phyloP scores from a whole-genome alignment of 2,329 filamentous ascomycete species.

The Verticillium isaacii region DNA sequence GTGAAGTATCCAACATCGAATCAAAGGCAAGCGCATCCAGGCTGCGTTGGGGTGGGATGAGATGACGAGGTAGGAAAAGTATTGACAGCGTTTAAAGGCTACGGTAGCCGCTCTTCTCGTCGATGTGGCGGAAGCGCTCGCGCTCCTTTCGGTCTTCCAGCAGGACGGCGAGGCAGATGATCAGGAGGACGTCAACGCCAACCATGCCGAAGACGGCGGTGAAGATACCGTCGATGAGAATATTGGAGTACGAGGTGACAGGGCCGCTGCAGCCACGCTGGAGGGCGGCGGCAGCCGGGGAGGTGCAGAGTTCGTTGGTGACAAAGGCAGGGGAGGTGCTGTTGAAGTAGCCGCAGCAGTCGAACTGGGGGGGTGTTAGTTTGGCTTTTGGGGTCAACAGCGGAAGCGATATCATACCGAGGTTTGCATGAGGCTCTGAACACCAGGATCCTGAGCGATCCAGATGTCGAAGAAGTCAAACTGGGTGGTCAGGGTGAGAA shows the following conservation, averaged over 20 bases:
- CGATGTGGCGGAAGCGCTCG: slow-evolving; percentile 73
- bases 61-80: not conserved
- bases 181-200: slow-evolving; percentile 61
- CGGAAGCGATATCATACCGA: slow-evolving; percentile 40
- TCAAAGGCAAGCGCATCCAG: not conserved
- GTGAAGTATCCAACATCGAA: not conserved
- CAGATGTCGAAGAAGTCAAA: slow-evolving; percentile 58
- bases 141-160: slow-evolving; percentile 78
- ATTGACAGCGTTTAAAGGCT: slow-evolving; percentile 36
- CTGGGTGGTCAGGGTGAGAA: slow-evolving; percentile 66
- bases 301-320: slow-evolving; percentile 62
- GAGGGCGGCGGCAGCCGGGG: slow-evolving; percentile 64
- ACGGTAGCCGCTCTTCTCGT: slow-evolving; percentile 65
- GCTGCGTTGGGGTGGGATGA: not conserved
- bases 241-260: slow-evolving; percentile 65
- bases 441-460: slow-evolving; percentile 45
- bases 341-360: slow-evolving; percentile 78
- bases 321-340: slow-evolving; percentile 68
- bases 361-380: slow-evolving; percentile 49
- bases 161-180: slow-evolving; percentile 69
- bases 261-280: slow-evolving; percentile 65
- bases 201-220: slow-evolving; percentile 78
- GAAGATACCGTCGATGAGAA: slow-evolving; percentile 70
- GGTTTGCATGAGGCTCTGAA: slow-evolving; percentile 67
- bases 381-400: slow-evolving; percentile 10